Conservation (phyloP, 257 asterid genomes). For the Euphrasia confusa region DNA sequence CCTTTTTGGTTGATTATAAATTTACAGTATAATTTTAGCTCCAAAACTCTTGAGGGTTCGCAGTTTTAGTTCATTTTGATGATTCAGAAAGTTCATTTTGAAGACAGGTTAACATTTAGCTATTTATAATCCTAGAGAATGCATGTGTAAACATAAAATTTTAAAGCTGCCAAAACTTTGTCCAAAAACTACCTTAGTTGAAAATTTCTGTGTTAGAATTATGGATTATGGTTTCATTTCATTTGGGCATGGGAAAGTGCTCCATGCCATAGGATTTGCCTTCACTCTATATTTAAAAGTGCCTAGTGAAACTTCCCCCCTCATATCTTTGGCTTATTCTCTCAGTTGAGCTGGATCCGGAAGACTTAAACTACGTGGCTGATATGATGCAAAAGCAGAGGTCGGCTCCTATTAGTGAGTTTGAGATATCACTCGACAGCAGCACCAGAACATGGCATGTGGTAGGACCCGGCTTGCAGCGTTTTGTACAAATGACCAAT, state of each 20-base stretch:
- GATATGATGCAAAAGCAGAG: conserved; percentile 65
- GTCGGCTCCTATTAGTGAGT: conserved; percentile 71
- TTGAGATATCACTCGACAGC: conserved; percentile 61
- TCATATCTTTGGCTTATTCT: conserved; percentile 13
- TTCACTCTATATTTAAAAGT: background rate
- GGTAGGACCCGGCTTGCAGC: conserved; percentile 76
- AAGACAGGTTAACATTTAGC: background rate
- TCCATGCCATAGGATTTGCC: background rate
- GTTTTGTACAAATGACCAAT: conserved; percentile 97
- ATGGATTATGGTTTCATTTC: conserved; percentile 4
- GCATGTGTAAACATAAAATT: background rate
- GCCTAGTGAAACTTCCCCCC: background rate
- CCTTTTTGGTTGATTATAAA: no score
- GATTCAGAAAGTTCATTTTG: background rate
- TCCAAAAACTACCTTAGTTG: background rate
- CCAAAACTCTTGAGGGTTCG: no score
- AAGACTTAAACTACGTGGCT: conserved; percentile 59
- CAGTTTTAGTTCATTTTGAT: no score
- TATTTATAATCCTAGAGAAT: background rate
- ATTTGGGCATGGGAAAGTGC: background rate
- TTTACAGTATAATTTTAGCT: no score
- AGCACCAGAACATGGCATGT: conserved; percentile 63
- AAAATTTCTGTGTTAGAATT: background rate
- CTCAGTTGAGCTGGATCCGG: conserved; percentile 38
- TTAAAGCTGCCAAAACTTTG: background rate